A percentile compares a stretch with the other conserved stretches of the same genome.
Conservation (phyloP, 1,284 basidiomycete species). For the Cronartium ribicola region DNA sequence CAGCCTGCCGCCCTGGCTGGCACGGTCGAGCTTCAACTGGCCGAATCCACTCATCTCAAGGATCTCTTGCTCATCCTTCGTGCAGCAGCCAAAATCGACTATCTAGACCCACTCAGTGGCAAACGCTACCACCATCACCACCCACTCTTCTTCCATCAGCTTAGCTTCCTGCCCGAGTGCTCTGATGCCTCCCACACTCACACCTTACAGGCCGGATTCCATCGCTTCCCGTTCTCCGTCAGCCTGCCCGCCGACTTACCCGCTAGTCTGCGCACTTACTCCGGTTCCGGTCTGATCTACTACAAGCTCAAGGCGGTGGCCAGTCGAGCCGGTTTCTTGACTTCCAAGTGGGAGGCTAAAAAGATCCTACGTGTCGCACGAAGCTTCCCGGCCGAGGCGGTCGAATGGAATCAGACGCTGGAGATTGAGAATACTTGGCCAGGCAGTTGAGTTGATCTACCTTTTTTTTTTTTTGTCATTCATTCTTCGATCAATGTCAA, state of each 20-base stretch:
- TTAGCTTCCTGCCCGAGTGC: conserved; percentile 18
- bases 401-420: conserved; percentile 90
- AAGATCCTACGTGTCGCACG: conserved; percentile 66
- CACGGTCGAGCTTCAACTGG: conserved; percentile 9
- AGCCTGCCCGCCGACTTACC: conserved; percentile 71
- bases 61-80: conserved; percentile 21
- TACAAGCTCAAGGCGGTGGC: conserved; percentile 84
- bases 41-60: conserved; percentile 32
- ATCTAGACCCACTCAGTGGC: conserved; percentile 15
- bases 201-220: conserved; percentile 27
- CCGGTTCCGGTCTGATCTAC: conserved; percentile 61
- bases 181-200: conserved; percentile 17
- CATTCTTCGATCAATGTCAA: neutral
- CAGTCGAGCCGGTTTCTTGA: conserved; percentile 65
- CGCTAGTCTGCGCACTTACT: conserved; percentile 64
- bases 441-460: conserved; percentile 55
- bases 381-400: conserved; percentile 70
- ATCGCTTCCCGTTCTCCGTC: conserved; percentile 29
- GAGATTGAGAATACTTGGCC: conserved; percentile 94
- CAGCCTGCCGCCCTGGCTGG: conserved; percentile 10
- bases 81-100: conserved; percentile 23
- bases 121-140: conserved; percentile 30
- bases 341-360: conserved; percentile 64
- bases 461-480: neutral
- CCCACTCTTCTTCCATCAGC: conserved; percentile 20